These are phyloP conservation scores for Saccharomycopsis hybrid DNA, from an alignment of 1,139 yeast species.

Conservation along the genomic window DNA sequence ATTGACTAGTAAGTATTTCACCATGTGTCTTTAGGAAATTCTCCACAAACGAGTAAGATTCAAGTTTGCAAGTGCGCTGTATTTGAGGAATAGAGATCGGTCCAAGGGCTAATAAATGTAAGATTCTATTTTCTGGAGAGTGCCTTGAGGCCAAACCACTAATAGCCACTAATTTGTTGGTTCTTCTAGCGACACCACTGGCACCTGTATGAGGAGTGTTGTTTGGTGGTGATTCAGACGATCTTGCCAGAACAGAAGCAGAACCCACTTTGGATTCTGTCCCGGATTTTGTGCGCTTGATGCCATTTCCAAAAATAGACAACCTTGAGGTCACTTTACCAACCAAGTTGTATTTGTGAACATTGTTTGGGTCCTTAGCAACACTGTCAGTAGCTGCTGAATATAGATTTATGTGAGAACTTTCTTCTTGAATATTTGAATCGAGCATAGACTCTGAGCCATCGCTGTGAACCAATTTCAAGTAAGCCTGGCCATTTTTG, in stretches of 20 bases:
- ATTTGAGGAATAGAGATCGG: constrained; percentile 13
- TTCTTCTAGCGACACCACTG: neutral
- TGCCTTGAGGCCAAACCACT: constrained; percentile 3
- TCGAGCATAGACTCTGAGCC: constrained; percentile 8
- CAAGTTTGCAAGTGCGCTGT: constrained; percentile 10
- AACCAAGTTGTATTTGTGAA: constrained; percentile 6
- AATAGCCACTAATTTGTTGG: constrained; percentile 11
- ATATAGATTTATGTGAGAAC: constrained; percentile 7
- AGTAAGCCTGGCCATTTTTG: constrained; percentile 7
- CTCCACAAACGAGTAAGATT: constrained; percentile 1
- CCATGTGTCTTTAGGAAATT: constrained; percentile 9
- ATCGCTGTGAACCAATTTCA: constrained; percentile 14
- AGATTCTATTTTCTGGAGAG: constrained; percentile 17
- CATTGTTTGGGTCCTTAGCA: neutral
- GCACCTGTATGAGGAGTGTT: neutral
- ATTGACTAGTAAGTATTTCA: neutral
- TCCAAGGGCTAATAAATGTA: constrained; percentile 21
- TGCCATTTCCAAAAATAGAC: constrained; percentile 11
- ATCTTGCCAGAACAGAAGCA: neutral
- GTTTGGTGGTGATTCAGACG: constrained; percentile 1
- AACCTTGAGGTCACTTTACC: constrained; percentile 10
- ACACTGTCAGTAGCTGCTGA: neutral
- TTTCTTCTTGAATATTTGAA: constrained; percentile 6
- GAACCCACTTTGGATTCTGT: constrained; percentile 5
- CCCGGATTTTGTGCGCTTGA: constrained; percentile 15